Base-by-base conservation (phyloP, 164 flowering plant genomes). In the Chloranthus sessilifolius region DNA sequence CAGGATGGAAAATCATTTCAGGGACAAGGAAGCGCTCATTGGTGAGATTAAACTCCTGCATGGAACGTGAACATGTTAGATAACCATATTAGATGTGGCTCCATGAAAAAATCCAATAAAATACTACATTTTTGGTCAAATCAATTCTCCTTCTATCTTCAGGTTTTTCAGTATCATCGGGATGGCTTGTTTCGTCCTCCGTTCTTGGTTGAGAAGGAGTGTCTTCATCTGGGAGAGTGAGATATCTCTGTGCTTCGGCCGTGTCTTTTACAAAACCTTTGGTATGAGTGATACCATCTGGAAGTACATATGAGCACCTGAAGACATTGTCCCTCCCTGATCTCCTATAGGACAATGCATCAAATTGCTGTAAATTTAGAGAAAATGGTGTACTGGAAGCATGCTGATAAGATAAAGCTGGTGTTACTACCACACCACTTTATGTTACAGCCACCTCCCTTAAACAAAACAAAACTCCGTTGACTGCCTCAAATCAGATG, bases 11-110 rank as follows among this genome's bases (percentile, higher is more conserved):
- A 31, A 92, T 66, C 99, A 88, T 86, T 71, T 92, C 99, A 8
- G 97, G 99, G 16, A 92, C 97, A 65, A 92, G 83, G 63, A 92
- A 92, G 8, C 95, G 94, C 66, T 92, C 97, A 65, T 88, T 92
- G 8, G 91, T 84, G 63, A 92, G 76, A 61, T 70, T 76, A 59
- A 92, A 77, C 68, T 92, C 96, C 99, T 88, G 81, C 53, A 64
- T 8, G 53, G 27, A 50, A 53, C 20, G 50, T 17, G 64, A 56
- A 53, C 26, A 6, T 29, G 3, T 26, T 30, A 46, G 28, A 27
- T n/a, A n/a, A 5, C 27, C 53, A 33, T 9, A 11, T 20, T 11
- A 37, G 3, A 21, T n/a, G 21, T 9, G 27, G 33, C 3, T 19
- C 27, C 3, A 33, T 2, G 21, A 34, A 19, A 19, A 1, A 17